Conservation (phyloP, 768 basidiomycete genomes). For the Dentipellis fragilis region DNA sequence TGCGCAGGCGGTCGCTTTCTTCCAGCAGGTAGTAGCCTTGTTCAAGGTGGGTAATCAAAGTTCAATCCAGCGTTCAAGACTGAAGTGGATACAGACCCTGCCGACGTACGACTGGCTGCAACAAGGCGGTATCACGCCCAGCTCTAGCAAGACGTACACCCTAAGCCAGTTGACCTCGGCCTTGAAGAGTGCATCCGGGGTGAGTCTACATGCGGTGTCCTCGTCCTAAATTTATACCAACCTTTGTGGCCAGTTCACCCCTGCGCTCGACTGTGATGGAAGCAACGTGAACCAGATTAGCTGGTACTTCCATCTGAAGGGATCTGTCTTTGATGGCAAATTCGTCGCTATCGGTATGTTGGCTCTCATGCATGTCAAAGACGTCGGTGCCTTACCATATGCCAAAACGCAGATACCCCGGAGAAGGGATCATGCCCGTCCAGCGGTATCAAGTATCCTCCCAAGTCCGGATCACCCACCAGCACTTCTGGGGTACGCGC, state of each 20-base stretch:
- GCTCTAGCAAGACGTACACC: constrained; percentile 44
- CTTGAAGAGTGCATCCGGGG: constrained; percentile 44
- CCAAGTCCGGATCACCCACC: constrained; percentile 31
- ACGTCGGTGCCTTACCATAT: not conserved
- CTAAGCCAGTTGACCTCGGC: constrained; percentile 44
- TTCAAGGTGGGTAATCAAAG: constrained; percentile 33
- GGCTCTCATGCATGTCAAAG: not conserved
- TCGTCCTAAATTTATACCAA: not conserved
- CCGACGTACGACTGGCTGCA: constrained; percentile 69
- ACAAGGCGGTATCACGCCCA: constrained; percentile 65
- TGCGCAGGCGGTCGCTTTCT: constrained; percentile 55
- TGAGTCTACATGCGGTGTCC: constrained; percentile 16
- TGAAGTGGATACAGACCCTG: constrained; percentile 32
- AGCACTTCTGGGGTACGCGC: not conserved
- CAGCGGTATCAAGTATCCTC: constrained; percentile 50
- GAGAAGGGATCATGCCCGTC: constrained; percentile 38
- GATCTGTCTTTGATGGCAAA: constrained; percentile 56
- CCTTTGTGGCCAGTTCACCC: constrained; percentile 23
- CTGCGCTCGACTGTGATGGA: constrained; percentile 34
- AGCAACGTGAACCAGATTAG: constrained; percentile 33
- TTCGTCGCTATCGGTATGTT: constrained; percentile 47
- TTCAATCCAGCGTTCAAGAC: not conserved
- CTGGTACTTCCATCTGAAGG: constrained; percentile 57
- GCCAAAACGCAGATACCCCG: constrained; percentile 35
- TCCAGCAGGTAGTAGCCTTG: constrained; percentile 45